Evolutionary conservation across 148 eudicot species (phyloP).

Genomic region (Vaccinium vitisidaea): DNA sequence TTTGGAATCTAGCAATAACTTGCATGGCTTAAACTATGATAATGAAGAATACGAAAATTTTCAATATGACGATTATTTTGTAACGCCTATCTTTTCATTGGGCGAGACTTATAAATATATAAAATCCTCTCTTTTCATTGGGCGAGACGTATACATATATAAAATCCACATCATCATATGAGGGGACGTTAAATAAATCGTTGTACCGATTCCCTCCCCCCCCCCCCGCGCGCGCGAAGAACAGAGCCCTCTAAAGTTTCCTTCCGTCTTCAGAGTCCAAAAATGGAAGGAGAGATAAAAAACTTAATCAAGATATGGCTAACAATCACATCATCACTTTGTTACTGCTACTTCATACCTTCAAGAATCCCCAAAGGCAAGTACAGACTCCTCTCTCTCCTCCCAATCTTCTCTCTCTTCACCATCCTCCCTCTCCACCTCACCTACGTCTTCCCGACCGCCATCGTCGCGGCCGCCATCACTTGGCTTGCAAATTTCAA

Average conservation of each 20-base stretch:
- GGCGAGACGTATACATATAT: no score
- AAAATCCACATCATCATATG: no score
- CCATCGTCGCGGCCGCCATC: slow-evolving; percentile 21
- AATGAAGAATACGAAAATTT: no score
- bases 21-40: neutral
- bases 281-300: slow-evolving; percentile 31
- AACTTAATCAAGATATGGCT: slow-evolving; percentile 34
- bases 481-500: slow-evolving; percentile 53
- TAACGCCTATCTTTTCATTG: no score
- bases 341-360: slow-evolving; percentile 25
- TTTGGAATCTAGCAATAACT: neutral
- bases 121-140: no score
- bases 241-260: neutral
- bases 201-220: no score
- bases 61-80: no score
- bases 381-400: slow-evolving; percentile 23
- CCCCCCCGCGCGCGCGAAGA: neutral
- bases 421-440: slow-evolving; percentile 33
- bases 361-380: slow-evolving; percentile 27
- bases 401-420: slow-evolving; percentile 32
- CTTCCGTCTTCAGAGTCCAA: neutral
- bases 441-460: slow-evolving; percentile 24
- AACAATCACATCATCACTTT: slow-evolving; percentile 13
- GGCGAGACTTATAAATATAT: no score
- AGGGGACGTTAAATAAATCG: no score